phyloP scores from a whole-genome alignment of 1,139 yeast genomes.

The Yamadazyma friedrichii region DNA sequence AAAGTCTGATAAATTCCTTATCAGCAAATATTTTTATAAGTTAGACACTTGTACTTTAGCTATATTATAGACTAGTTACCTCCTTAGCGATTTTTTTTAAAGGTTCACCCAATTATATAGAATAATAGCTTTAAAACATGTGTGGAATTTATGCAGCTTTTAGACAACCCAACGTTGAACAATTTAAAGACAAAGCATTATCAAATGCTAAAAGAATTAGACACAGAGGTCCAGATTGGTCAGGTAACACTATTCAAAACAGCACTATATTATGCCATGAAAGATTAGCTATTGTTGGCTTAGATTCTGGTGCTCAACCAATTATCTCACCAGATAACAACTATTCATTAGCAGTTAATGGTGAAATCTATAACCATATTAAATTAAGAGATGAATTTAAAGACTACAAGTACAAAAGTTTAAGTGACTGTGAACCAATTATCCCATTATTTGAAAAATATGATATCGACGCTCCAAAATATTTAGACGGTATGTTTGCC shows the following conservation, averaged over 20 bases:
- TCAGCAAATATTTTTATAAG: no score
- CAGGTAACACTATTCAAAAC: conserved; percentile 82
- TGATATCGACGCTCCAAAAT: conserved; percentile 85
- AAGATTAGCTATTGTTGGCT: conserved; percentile 93
- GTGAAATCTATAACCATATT: conserved; percentile 97
- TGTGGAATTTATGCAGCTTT: conserved; percentile 97
- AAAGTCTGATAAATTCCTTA: no score
- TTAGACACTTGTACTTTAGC: no score
- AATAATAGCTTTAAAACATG: conserved; percentile 41
- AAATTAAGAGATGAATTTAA: conserved; percentile 71
- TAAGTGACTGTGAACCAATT: conserved; percentile 96
- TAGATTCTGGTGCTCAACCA: conserved; percentile 98
- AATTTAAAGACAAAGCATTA: conserved; percentile 83
- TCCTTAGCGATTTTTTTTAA: not conserved
- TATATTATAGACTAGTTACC: no score
- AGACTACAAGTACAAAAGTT: conserved; percentile 77
- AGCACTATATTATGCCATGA: conserved; percentile 85
- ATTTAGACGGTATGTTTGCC: conserved; percentile 98
- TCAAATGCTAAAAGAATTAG: conserved; percentile 89
- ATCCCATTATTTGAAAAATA: conserved; percentile 87
- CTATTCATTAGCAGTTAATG: conserved; percentile 83
- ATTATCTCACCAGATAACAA: conserved; percentile 77
- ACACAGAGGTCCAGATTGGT: conserved; percentile 99
- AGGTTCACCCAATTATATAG: not conserved
- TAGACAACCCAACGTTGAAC: conserved; percentile 74